Evolutionary conservation across 495 filamentous ascomycete genomes (phyloP).

Genomic region (Clavariopsis aquatica): DNA sequence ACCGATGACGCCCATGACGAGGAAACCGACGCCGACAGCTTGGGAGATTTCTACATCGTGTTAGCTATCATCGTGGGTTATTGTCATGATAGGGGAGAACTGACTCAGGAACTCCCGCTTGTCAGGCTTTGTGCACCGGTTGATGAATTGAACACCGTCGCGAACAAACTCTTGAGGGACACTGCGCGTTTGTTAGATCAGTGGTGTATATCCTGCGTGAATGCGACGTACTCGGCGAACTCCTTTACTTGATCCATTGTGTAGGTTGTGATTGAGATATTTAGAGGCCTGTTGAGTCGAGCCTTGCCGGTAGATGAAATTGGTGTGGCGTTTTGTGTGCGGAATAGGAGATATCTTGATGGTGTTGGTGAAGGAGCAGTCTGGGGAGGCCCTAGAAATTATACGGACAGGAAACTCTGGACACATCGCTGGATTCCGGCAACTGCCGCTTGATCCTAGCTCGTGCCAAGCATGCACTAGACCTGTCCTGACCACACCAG

Average conservation of each 20-base stretch:
- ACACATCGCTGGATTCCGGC: slow-evolving; percentile 18
- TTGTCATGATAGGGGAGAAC: neutral
- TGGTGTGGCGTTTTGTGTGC: too few relatives aligned
- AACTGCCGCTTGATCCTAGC: neutral
- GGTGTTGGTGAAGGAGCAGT: slow-evolving; percentile 6
- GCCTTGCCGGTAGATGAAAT: slow-evolving; percentile 54
- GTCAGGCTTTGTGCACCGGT: slow-evolving; percentile 85
- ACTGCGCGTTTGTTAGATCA: slow-evolving; percentile 57
- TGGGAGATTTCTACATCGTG: slow-evolving; percentile 70
- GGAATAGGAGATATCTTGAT: too few relatives aligned
- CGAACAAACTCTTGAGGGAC: slow-evolving; percentile 80
- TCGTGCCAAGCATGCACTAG: slow-evolving; percentile 14
- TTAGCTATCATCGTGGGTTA: neutral
- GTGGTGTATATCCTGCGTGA: neutral
- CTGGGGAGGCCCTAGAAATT: neutral
- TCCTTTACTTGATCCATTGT: slow-evolving; percentile 69
- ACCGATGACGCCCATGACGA: slow-evolving; percentile 84
- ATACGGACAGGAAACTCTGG: neutral
- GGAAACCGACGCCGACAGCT: slow-evolving; percentile 89
- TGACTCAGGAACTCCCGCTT: slow-evolving; percentile 69
- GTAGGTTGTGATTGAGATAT: neutral
- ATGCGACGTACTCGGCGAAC: slow-evolving; percentile 32
- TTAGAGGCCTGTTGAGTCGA: neutral
- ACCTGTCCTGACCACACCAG: slow-evolving; percentile 1
- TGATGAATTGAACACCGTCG: slow-evolving; percentile 80